Evolutionary conservation across 129 eudicot species (phyloP), one percentile per base, ranked within the genome.

Genomic region (Silybum marianum): DNA sequence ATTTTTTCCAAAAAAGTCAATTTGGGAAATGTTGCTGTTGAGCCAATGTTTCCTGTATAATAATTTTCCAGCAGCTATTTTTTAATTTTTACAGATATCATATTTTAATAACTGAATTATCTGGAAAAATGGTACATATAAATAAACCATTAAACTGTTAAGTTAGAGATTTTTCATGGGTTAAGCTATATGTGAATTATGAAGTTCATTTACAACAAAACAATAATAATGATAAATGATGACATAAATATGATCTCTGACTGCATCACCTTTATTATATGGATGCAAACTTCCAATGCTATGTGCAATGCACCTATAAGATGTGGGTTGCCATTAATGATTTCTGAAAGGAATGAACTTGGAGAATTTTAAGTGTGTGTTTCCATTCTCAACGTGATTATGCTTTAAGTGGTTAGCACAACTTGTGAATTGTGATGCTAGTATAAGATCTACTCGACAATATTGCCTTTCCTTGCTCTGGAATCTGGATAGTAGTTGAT

Each of bases 381-480:
- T 60, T 77, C 19, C n/a, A 28, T 78, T 62, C 21, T 66, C 69
- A 83, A 30, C 69, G 68, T 74, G 48, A 54, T 21, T 71, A 76
- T 34, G 34, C 78, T 14, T 14, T 74, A 22, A 74, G 76, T 71
- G 71, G 74, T 73, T 79, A 69, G 85, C 32, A 66, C 54, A n/a
- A 19, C 63, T 70, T 69, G 18, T 71, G 16, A 76, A 36, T 70
- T 30, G 13, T 79, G 69, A 71, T 78, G 48, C 65, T 80, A 62
- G 88, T 46, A 69, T 83, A 85, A 72, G 72, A 69, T 38, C 72
- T 77, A 85, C 66, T 78, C 32, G 12, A 36, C 71, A 71, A 82
- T 80, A 60, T 81, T 77, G 73, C 60, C 65, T 78, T 71, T 42
- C 32, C 69, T 68, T 71, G 70, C 76, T 85, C 79, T 74, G 83